Conservation (phyloP, 495 filamentous ascomycete species). For the Hyphodiscus hymeniophilus region DNA sequence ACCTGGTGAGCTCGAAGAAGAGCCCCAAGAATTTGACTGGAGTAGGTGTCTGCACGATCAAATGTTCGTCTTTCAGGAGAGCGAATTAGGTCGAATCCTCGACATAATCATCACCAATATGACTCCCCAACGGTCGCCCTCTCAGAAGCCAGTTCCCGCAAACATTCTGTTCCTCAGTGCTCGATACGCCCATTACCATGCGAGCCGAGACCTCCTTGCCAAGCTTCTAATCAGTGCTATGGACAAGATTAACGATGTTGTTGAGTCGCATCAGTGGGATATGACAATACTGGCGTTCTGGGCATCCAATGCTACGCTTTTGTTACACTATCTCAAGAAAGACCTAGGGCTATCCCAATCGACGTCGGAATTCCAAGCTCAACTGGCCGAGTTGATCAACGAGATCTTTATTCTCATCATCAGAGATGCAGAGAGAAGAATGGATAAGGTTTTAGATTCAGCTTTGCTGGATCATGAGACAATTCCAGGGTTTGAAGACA, state of each 20-base stretch:
- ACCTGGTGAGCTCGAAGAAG: constrained; percentile 76
- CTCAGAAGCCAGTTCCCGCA: constrained; percentile 94
- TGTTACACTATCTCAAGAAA: constrained; percentile 96
- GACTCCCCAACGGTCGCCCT: constrained; percentile 89
- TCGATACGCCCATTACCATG: constrained; percentile 94
- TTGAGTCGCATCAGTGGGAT: constrained; percentile 93
- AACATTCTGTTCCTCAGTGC: constrained; percentile 96
- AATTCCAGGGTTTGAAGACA: constrained; percentile 92
- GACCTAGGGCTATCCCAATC: constrained; percentile 73
- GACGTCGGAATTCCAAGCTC: constrained; percentile 83
- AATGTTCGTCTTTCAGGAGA: constrained; percentile 99
- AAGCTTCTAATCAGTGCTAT: constrained; percentile 78
- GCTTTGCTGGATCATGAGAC: constrained; percentile 98
- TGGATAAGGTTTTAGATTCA: constrained; percentile 89
- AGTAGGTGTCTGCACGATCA: constrained; percentile 91
- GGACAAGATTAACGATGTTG: constrained; percentile 93
- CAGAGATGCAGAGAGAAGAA: constrained; percentile 89
- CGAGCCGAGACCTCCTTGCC: constrained; percentile 73
- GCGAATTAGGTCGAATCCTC: constrained; percentile 79
- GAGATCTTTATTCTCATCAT: constrained; percentile 99
- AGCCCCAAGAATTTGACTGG: constrained; percentile 96
- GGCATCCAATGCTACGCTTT: constrained; percentile 93
- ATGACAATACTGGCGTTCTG: constrained; percentile 99
- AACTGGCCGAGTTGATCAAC: constrained; percentile 91
- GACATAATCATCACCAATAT: constrained; percentile 97